phyloP scores from a whole-genome alignment of 768 basidiomycete genomes.

The Leccinum incarnatum region DNA sequence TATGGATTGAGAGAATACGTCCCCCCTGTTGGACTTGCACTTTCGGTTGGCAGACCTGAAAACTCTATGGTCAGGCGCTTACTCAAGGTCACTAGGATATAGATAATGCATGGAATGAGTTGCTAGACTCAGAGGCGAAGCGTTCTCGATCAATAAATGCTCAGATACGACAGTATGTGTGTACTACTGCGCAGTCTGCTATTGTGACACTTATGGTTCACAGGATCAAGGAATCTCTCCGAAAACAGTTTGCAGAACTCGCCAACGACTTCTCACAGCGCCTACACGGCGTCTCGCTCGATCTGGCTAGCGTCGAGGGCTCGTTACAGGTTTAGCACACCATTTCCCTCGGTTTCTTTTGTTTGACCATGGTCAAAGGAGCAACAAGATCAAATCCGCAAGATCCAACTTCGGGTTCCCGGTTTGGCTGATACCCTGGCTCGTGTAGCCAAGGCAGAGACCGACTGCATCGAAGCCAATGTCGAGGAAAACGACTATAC shows the following conservation, averaged over 20 bases:
- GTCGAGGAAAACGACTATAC: constrained; percentile 98
- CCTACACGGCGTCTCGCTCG: constrained; percentile 62
- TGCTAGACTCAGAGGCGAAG: constrained; percentile 72
- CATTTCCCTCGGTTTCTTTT: constrained; percentile 5
- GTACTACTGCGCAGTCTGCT: not conserved
- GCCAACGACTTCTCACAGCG: constrained; percentile 76
- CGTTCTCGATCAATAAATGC: constrained; percentile 84
- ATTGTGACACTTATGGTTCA: not conserved
- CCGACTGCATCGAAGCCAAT: constrained; percentile 80
- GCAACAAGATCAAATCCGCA: constrained; percentile 67
- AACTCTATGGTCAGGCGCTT: constrained; percentile 1
- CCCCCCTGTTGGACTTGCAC: constrained; percentile 67
- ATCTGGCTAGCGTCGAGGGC: constrained; percentile 73
- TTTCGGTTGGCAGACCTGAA: constrained; percentile 41
- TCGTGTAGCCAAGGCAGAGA: constrained; percentile 61
- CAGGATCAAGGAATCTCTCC: constrained; percentile 80
- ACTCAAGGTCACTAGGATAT: constrained; percentile 49
- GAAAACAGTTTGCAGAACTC: constrained; percentile 72
- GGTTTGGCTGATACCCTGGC: constrained; percentile 56
- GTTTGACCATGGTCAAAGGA: constrained; percentile 41
- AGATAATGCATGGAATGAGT: constrained; percentile 69
- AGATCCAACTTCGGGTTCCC: constrained; percentile 67
- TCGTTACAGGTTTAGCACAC: constrained; percentile 58
- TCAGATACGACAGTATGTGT: constrained; percentile 77
- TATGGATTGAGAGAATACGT: constrained; percentile 85